A percentile compares a stretch with the other conserved stretches of the same genome.
These are phyloP conservation scores for Xylaria cubensis DNA, from an alignment of 495 filamentous ascomycete species.

Conservation along the genomic window DNA sequence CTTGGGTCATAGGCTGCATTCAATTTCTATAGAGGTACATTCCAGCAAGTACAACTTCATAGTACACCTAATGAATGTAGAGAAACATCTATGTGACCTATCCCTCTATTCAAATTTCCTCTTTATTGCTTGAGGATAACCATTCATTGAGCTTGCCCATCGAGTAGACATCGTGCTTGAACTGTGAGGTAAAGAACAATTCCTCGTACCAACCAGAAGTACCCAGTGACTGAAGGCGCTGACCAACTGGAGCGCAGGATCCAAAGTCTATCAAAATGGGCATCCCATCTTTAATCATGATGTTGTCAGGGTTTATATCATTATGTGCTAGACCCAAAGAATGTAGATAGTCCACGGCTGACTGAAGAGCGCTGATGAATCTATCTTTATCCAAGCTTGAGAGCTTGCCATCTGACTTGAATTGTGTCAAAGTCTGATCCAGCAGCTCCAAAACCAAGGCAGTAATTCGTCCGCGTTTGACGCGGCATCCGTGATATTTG, in stretches of 20 bases:
- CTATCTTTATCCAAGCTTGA: not conserved
- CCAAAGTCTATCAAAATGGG: conserved; percentile 46
- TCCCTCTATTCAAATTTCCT: too few species aligned
- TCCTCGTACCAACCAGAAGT: conserved; percentile 41
- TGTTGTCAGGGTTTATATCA: conserved; percentile 46
- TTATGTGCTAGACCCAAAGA: conserved; percentile 48
- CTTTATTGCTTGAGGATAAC: too few species aligned
- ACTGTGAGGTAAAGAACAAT: conserved; percentile 35
- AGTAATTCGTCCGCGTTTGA: conserved; percentile 41
- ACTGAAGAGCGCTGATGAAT: conserved; percentile 32
- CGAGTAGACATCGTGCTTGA: conserved; percentile 38
- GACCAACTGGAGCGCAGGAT: conserved; percentile 33
- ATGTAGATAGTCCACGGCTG: conserved; percentile 44
- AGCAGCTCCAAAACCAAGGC: conserved; percentile 46
- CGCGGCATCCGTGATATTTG: conserved; percentile 30
- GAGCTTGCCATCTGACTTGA: not conserved
- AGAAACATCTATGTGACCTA: too few species aligned
- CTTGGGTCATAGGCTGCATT: too few species aligned
- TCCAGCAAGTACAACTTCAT: too few species aligned
- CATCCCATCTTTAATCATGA: conserved; percentile 28
- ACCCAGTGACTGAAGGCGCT: conserved; percentile 31
- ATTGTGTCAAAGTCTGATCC: conserved; percentile 32
- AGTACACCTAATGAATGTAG: too few species aligned
- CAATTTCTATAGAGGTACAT: too few species aligned
- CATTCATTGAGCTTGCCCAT: conserved; percentile 30